Evolutionary conservation across 2,329 filamentous ascomycete species (phyloP).

Genomic region (Bipolaris bicolor): DNA sequence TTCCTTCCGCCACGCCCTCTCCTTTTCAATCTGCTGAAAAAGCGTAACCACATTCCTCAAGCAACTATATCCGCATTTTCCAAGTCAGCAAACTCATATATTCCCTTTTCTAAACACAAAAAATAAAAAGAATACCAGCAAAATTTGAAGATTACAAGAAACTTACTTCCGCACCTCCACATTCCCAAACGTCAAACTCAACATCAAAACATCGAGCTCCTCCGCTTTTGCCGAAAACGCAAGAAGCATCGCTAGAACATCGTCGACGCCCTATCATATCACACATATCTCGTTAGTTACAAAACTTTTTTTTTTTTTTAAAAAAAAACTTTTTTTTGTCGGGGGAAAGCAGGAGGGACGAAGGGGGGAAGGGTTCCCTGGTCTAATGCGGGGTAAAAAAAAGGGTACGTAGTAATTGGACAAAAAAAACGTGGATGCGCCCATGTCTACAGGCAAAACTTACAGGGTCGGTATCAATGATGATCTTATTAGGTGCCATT

Average conservation of each 20-base stretch:
- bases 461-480: constrained; percentile 96
- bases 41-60: constrained; percentile 86
- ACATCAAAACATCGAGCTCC: constrained; percentile 82
- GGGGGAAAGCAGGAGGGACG: too few relatives aligned
- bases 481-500: constrained; percentile 66
- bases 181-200: constrained; percentile 94
- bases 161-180: constrained; percentile 80
- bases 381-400: too few relatives aligned
- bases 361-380: too few relatives aligned
- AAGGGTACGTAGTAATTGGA: too few relatives aligned
- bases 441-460: constrained; percentile 15
- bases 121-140: too few relatives aligned
- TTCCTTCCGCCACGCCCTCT: constrained; percentile 79
- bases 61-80: constrained; percentile 61
- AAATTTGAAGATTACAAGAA: too few relatives aligned
- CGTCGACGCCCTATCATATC: constrained; percentile 86
- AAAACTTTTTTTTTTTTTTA: background rate
- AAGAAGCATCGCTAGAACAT: constrained; percentile 85
- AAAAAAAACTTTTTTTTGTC: too few relatives aligned
- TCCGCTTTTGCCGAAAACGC: constrained; percentile 81
- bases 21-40: constrained; percentile 90
- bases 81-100: background rate
- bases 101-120: too few relatives aligned
- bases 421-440: too few relatives aligned
- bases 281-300: background rate